Base-by-base conservation (phyloP, 2,329 filamentous ascomycete genomes). In the Aspergillus texensis region DNA sequence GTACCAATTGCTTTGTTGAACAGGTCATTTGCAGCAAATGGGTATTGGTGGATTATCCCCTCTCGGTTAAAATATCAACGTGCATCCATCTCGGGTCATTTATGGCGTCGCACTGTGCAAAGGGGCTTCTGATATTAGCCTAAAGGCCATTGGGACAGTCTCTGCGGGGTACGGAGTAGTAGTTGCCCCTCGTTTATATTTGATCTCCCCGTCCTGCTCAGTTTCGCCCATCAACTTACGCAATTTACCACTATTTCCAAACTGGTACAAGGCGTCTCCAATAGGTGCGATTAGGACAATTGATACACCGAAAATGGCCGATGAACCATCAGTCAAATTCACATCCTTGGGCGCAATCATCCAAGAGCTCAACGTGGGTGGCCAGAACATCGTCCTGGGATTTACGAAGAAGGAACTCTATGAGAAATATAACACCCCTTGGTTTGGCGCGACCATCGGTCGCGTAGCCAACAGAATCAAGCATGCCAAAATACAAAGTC, bases 401-500 rank as follows among this genome's bases (percentile, higher is more conserved):
- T 97, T 97, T 81, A 87, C 91, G 21, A 88, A 85, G 16, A 86
- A 91, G 59, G 87, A 91, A 52, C 86, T 89, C 65, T 97, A 97
- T 81, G 85, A 85, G 68, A 80, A 87, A 70, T 82, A 94, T 83
- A 94, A 95, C 80, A 82, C 79, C 12, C 89, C 92, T 1, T 94
- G 89, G 82, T 98, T 97, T 75, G 94, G 95, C 67, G 94, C 94
- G 77, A 98, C 93, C 52, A 97, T 98, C 76, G 95, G 95, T 61
- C 91, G 87, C 45, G 83, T 88, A 34, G 86, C 93, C 65, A 98
- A 98, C 81, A 90, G 94, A 62, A 88, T 97, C 75, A 86, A 87
- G 62, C 83, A 85, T 72, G 93, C 89, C 30, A 84, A 87, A 69
- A 88, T 97, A 75, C 80, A 89, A 68, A 84, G 83, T 58, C 80